phyloP scores from a whole-genome alignment of 2,329 filamentous ascomycete species.

The Stenocarpella maydis region DNA sequence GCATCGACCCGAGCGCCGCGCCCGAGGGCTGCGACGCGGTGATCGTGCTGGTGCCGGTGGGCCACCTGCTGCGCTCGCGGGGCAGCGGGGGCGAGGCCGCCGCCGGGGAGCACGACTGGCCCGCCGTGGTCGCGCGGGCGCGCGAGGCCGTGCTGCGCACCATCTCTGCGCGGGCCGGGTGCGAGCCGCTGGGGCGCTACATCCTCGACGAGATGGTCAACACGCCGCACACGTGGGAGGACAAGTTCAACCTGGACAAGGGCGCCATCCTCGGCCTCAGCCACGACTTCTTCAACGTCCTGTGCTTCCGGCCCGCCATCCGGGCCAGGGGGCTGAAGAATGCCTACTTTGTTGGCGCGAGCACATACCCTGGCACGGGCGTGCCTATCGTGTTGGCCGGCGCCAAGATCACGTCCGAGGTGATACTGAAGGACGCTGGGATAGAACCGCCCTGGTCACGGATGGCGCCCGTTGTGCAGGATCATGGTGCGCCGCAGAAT shows the following conservation, averaged over 20 bases:
- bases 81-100: constrained; percentile 41
- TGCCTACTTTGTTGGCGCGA: constrained; percentile 78
- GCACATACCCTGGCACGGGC: constrained; percentile 78
- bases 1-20: constrained; percentile 73
- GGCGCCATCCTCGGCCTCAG: constrained; percentile 77
- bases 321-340: constrained; percentile 57
- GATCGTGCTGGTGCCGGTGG: constrained; percentile 76
- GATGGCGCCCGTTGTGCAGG: constrained; percentile 36
- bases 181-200: constrained; percentile 52
- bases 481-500: constrained; percentile 39
- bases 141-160: constrained; percentile 68
- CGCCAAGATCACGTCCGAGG: constrained; percentile 64
- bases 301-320: constrained; percentile 70
- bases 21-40: constrained; percentile 71
- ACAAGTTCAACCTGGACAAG: constrained; percentile 76
- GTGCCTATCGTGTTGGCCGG: constrained; percentile 78
- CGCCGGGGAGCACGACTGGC: constrained; percentile 65
- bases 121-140: constrained; percentile 64
- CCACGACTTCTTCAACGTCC: constrained; percentile 78
- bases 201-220: constrained; percentile 72
- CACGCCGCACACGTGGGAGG: constrained; percentile 70
- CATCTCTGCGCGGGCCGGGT: constrained; percentile 67
- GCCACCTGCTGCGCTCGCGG: constrained; percentile 66
- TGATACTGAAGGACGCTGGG: constrained; percentile 49
- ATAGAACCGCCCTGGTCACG: constrained; percentile 44